Percentiles rank a stretch among this genome's conserved stretches.
Evolutionary conservation across 2,329 filamentous ascomycete genomes (phyloP).

Genomic region (Alternaria consortialis): DNA sequence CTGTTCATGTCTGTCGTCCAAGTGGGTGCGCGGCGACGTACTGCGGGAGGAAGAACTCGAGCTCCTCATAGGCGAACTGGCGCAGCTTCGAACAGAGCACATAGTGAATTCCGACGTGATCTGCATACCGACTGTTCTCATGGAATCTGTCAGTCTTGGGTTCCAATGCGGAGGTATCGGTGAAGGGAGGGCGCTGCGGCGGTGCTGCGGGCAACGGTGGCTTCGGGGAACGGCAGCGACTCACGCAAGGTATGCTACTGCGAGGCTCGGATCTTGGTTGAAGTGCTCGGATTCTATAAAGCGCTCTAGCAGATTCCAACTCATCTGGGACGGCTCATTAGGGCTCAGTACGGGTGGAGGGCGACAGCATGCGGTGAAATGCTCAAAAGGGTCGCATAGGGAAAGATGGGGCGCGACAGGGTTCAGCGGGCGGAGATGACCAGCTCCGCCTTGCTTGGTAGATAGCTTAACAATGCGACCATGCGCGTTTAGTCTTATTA

Average conservation of each 20-base stretch:
- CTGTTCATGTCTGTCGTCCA: slow-evolving; percentile 25
- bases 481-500: neutral
- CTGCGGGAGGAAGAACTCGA: slow-evolving; percentile 87
- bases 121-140: slow-evolving; percentile 76
- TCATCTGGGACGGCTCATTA: slow-evolving; percentile 58
- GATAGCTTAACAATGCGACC: slow-evolving; percentile 12
- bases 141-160: slow-evolving; percentile 22
- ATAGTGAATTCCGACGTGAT: slow-evolving; percentile 90
- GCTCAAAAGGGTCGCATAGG: slow-evolving; percentile 32
- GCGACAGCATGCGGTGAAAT: slow-evolving; percentile 21
- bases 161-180: slow-evolving; percentile 13
- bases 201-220: slow-evolving; percentile 35
- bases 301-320: slow-evolving; percentile 86
- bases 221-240: slow-evolving; percentile 49
- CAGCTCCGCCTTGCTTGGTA: slow-evolving; percentile 17
- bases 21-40: slow-evolving; percentile 33
- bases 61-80: slow-evolving; percentile 88
- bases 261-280: slow-evolving; percentile 88
- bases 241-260: slow-evolving; percentile 88
- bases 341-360: slow-evolving; percentile 34
- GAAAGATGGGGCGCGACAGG: slow-evolving; percentile 27
- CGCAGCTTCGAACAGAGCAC: slow-evolving; percentile 88
- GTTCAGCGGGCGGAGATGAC: slow-evolving; percentile 22
- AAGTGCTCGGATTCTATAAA: slow-evolving; percentile 95
- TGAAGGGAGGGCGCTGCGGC: slow-evolving; percentile 19